Evolutionary conservation across 257 asterid species (phyloP), one percentile per base, ranked within the genome.

Genomic region (Anisodus tanguticus): DNA sequence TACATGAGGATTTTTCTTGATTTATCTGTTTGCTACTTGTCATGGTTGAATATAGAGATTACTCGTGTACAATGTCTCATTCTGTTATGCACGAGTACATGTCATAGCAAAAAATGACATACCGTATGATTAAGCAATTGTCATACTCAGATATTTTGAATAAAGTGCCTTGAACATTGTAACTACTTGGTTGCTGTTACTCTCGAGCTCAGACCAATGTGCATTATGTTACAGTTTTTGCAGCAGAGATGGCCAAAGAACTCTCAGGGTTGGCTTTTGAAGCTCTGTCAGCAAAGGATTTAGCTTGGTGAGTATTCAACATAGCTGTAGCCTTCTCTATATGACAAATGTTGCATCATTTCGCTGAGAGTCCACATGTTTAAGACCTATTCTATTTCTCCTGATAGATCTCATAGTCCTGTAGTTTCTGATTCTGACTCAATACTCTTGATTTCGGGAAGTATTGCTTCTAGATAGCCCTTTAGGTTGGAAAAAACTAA

Each of bases 221-320:
- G 90, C 62, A 88, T 90, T 54, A 19, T 66, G 26, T 59, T 76
- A 41, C 31, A 17, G 89, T 88, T 82, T 87, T 91, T 71, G 91
- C 93, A 41, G 91, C 85, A 49, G 94, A 92, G 90, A 96, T 94
- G 83, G 95, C 91, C 78, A 88, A 77, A 5, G 93, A 89, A 88
- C 97, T 95, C 57, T 85, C 90, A 60, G 91, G 86, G 79, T 90
- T 97, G 93, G 80, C 85, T 60, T 97, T 91, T 81, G 99, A 97
- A 91, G 99, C 97, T 88, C 89, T 85, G 89, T 97, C 98, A 58
- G 91, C 94, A 4, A 95, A 91, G 88, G 99, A 97, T 93, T 76
- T 79, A 79, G 98, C 98, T 88, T 97, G 98, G 99, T 97, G 86
- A 93, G 94, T 79, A 72, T 70, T 84, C n/a, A 62, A 43, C 17